A percentile compares a stretch with the other conserved stretches of the same genome.
phyloP scores from a whole-genome alignment of 2,329 filamentous ascomycete species.

The Pezicula radicicola region DNA sequence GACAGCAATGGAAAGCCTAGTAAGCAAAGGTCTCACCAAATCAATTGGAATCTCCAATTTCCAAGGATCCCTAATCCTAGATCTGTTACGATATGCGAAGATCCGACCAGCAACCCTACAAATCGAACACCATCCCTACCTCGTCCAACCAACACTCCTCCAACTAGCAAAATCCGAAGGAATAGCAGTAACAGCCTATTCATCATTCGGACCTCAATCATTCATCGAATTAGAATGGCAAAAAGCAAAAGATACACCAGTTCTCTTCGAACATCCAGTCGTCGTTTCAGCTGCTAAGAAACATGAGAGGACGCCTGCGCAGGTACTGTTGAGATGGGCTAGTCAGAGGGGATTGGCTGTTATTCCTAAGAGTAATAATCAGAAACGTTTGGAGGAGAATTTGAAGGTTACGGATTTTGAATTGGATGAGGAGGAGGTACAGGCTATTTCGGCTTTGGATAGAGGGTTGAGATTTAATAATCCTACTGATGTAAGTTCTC shows the following conservation, averaged over 20 bases:
- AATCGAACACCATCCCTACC: conserved; percentile 89
- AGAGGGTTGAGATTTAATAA: conserved; percentile 72
- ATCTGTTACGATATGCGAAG: conserved; percentile 74
- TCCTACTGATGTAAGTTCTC: conserved; percentile 60
- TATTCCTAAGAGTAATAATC: conserved; percentile 73
- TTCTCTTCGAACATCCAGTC: conserved; percentile 67
- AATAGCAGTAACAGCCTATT: conserved; percentile 79
- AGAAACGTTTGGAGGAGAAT: conserved; percentile 58
- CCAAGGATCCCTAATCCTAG: conserved; percentile 73
- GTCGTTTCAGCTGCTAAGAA: conserved; percentile 66
- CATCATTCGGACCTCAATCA: conserved; percentile 74
- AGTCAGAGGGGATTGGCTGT: conserved; percentile 79
- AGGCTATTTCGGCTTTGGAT: conserved; percentile 64
- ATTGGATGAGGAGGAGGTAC: conserved; percentile 62
- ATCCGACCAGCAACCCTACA: conserved; percentile 75
- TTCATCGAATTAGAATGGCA: conserved; percentile 77
- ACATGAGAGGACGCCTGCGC: conserved; percentile 70
- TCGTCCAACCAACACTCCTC: conserved; percentile 71
- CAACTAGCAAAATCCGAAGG: conserved; percentile 66
- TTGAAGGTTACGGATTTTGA: conserved; percentile 65
- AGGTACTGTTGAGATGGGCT: conserved; percentile 83
- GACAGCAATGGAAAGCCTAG: conserved; percentile 74
- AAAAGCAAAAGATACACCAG: conserved; percentile 59
- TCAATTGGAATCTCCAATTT: conserved; percentile 85
- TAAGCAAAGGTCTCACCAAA: conserved; percentile 63